Evolutionary conservation across 2,329 filamentous ascomycete species (phyloP).

Genomic region (Dichotomopilus funicola): DNA sequence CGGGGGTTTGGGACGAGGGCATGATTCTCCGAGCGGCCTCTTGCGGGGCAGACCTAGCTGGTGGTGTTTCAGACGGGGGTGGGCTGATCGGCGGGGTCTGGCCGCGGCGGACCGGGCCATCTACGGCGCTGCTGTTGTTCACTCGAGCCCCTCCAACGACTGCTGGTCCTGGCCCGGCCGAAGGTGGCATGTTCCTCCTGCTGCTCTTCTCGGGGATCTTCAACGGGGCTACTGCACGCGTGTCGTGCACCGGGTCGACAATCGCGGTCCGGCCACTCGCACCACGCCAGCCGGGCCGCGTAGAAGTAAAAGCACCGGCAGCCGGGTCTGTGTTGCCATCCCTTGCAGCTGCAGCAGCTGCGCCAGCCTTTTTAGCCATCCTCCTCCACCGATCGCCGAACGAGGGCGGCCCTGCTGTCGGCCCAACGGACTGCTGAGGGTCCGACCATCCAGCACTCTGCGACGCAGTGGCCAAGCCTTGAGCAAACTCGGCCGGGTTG

Average conservation of each 20-base stretch:
- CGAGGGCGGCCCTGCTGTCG: slow-evolving; percentile 26
- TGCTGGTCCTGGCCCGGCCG: slow-evolving; percentile 13
- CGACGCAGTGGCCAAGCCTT: slow-evolving; percentile 29
- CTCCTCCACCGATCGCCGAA: slow-evolving; percentile 43
- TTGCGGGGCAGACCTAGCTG: slow-evolving; percentile 13
- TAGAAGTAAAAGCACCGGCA: slow-evolving; percentile 31
- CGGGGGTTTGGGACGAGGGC: slow-evolving; percentile 29
- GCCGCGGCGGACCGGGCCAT: slow-evolving; percentile 16
- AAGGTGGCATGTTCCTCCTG: slow-evolving; percentile 32
- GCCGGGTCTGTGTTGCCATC: slow-evolving; percentile 29
- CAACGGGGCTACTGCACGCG: slow-evolving; percentile 49
- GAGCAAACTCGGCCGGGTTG: slow-evolving; percentile 45
- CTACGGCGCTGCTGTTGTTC: slow-evolving; percentile 2
- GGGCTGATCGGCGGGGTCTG: slow-evolving; percentile 30
- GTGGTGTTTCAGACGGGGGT: slow-evolving; percentile 27
- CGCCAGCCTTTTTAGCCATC: slow-evolving; percentile 29
- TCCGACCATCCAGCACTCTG: slow-evolving; percentile 20
- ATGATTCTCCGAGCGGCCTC: slow-evolving; percentile 32
- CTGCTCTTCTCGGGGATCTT: slow-evolving; percentile 47
- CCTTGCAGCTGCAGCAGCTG: slow-evolving; percentile 4
- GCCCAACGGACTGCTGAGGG: slow-evolving; percentile 22
- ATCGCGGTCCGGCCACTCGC: slow-evolving; percentile 62
- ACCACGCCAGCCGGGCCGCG: slow-evolving; percentile 62
- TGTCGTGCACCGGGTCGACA: slow-evolving; percentile 58
- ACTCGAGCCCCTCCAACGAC: too few species aligned